Conservation (phyloP, 768 basidiomycete genomes). For the Sarcodon sp. region DNA sequence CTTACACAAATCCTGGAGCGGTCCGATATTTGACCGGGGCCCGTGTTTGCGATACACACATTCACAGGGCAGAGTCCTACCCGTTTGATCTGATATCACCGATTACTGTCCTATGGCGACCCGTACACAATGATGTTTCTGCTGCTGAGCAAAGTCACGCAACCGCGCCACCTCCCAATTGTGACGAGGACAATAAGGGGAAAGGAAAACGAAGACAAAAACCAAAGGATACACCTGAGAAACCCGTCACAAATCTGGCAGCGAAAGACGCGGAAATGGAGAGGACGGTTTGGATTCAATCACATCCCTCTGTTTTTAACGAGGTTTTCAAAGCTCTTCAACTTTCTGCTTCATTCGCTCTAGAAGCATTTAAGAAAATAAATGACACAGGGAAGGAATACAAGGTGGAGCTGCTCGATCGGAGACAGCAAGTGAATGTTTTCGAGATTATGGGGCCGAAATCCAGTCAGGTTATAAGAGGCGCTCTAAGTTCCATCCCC, state of each 20-base stretch:
- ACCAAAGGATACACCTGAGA: constrained; percentile 18
- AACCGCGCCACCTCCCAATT: background rate
- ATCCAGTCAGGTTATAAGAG: constrained; percentile 30
- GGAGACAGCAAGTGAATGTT: constrained; percentile 57
- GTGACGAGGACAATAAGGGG: background rate
- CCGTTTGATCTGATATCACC: constrained; percentile 66
- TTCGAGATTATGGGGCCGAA: constrained; percentile 89
- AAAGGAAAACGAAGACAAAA: constrained; percentile 13
- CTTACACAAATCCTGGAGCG: constrained; percentile 48
- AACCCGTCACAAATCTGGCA: constrained; percentile 3
- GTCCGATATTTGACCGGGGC: constrained; percentile 54
- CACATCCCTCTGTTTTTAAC: constrained; percentile 64
- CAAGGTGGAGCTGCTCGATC: constrained; percentile 55
- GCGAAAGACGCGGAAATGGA: constrained; percentile 2
- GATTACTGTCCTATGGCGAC: constrained; percentile 62
- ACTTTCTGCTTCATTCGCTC: constrained; percentile 32
- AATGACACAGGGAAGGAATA: constrained; percentile 11
- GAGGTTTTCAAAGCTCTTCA: constrained; percentile 41
- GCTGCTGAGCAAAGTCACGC: background rate
- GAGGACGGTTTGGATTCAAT: constrained; percentile 60
- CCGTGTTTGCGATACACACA: constrained; percentile 48
- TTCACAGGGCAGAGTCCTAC: constrained; percentile 52
- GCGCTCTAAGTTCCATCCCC: constrained; percentile 38
- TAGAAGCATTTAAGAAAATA: constrained; percentile 21
- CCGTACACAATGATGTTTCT: constrained; percentile 10